Base-by-base conservation (phyloP, 768 basidiomycete species). In the Termitomyces sp. region DNA sequence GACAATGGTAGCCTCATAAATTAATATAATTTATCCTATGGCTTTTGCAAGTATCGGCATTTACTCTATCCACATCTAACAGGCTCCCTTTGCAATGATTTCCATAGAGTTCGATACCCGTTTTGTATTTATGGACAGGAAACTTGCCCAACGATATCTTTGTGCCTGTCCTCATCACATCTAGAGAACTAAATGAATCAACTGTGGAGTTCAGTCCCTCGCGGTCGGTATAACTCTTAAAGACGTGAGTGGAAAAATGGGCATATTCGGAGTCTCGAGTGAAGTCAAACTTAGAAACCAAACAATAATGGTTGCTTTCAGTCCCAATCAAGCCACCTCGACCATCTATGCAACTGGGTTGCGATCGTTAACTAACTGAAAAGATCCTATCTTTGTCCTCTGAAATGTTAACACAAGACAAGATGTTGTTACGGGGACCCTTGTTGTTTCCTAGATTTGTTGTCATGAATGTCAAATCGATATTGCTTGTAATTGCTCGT, bases 51-150 rank as follows among this genome's bases (percentile, higher is more conserved):
- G 43, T 52, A 56, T 62, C n/a, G 54, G 45, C 58, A 53, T 41
- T 56, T 58, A 59, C 48, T 56, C 54, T 58, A 59, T 55, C 19
- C 53, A 56, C 48, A 60, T 62, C 40, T 59, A 54, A 58, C 56
- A 17, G 47, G 34, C 14, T 19, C 12, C 27, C 40, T 29, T 57
- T 48, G 51, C 59, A 59, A 49, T 55, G 41, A 48, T 42, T 23
- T 29, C 17, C 19, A 60, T 57, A 62, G 59, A 58, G 51, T 60
- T 53, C 54, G 54, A 57, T 54, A 54, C 54, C 63, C 52, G 12
- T 19, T 43, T 52, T 50, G 53, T 48, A 34, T 47, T 35, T 56
- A 46, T 29, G 52, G 41, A 43, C 41, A 43, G 27, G 49, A 49
- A 44, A 35, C 27, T 38, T 42, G 7, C 42, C 27, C 29, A 34